Percentiles rank a stretch among this genome's conserved stretches.
Conservation (phyloP, 306 rosid genomes). For the Rosa multiflora region DNA sequence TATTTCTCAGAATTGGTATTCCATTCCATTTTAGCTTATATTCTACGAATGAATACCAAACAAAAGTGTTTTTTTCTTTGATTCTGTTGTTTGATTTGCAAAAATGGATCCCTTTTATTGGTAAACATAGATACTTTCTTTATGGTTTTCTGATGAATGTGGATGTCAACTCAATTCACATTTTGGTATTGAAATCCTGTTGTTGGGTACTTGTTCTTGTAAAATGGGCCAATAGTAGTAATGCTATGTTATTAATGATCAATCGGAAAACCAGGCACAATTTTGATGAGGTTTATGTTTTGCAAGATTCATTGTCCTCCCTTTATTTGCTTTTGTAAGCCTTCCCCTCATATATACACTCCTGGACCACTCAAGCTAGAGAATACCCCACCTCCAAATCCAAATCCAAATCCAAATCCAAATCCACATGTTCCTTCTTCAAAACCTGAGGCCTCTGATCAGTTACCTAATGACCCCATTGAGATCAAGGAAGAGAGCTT, state of each 20-base stretch:
- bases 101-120: neutral
- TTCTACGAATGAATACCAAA: neutral
- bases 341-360: slow-evolving; percentile 43
- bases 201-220: neutral
- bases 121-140: neutral
- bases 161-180: slow-evolving; percentile 7
- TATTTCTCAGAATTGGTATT: neutral
- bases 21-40: neutral
- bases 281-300: slow-evolving; percentile 52
- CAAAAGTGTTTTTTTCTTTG: neutral
- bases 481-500: slow-evolving; percentile 37
- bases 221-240: slow-evolving; percentile 28
- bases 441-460: slow-evolving; percentile 35
- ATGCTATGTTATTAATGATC: slow-evolving; percentile 15
- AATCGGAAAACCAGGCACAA: slow-evolving; percentile 4
- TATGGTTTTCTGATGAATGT: slow-evolving; percentile 7
- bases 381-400: slow-evolving; percentile 24
- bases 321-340: slow-evolving; percentile 54
- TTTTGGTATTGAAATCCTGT: neutral
- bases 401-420: neutral
- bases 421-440: slow-evolving; percentile 31
- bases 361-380: slow-evolving; percentile 42
- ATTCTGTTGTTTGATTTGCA: slow-evolving; percentile 12
- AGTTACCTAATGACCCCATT: slow-evolving; percentile 23
- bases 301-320: slow-evolving; percentile 54